Base-by-base conservation (phyloP, 2,329 filamentous ascomycete species). In the Trichocomaceae sp. region DNA sequence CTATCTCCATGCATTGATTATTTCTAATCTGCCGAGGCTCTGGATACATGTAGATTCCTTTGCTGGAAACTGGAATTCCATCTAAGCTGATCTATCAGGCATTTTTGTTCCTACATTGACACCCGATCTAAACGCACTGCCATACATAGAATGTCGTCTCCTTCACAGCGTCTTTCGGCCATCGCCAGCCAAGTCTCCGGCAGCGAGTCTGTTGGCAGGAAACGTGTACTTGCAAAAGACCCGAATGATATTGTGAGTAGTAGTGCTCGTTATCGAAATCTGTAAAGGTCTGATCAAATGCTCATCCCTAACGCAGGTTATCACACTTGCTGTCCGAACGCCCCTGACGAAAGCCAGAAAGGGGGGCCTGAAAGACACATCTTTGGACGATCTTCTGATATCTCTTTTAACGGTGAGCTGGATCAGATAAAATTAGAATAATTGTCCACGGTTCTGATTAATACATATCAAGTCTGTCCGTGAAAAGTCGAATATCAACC, bases 401-500 rank as follows among this genome's bases (percentile, higher is more conserved):
- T 70, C 70, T 5, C 60, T 72, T 5, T 59, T 72, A 50, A 70
- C 69, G 31, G 70, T 72, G 63, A 55, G 48, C 17, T 35, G 37
- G 19, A 13, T 29, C 8, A 9, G 26, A 29, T n/a, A n/a, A n/a
- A n/a, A n/a, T 35, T 35, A 10, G 15, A 13, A 8, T 9, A 29
- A 29, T 10, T 29, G 26, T 29, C 26, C 8, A 8, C 20, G 33
- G 23, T 23, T 15, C 26, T 17, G 2, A 50, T 12, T 35, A 8
- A 35, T 8, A 47, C 22, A 12, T 10, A 7, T 29, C n/a, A 83
- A 84, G 74, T 83, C 83, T 56, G 78, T 96, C 60, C 80, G 96
- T 66, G 79, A 87, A 60, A 88, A 90, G 63, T 95, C 90, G 62
- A 84, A 84, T 61, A 90, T 96, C 74, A 87, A 95, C 75, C 90